A percentile compares a stretch with the other conserved stretches of the same genome.
Evolutionary conservation across 805 yeast genomes (phyloP).

Genomic region (Ogataea kodamae): DNA sequence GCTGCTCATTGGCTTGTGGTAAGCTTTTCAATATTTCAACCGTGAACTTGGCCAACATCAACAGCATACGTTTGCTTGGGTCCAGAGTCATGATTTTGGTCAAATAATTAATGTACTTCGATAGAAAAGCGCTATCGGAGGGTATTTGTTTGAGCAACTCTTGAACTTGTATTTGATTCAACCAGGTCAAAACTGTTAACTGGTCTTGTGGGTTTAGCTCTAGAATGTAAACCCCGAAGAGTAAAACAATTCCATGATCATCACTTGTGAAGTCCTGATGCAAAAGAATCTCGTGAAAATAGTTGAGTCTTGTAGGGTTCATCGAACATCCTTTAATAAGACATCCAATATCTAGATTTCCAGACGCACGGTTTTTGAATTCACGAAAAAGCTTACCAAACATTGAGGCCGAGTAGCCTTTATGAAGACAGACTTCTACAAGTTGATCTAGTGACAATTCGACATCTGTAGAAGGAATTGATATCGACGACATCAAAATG

Average conservation of each 20-base stretch:
- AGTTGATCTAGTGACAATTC: slow-evolving; percentile 23
- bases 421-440: slow-evolving; percentile 21
- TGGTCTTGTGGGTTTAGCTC: slow-evolving; percentile 21
- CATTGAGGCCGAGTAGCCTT: slow-evolving; percentile 24
- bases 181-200: slow-evolving; percentile 22
- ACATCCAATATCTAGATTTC: slow-evolving; percentile 18
- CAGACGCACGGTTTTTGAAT: slow-evolving; percentile 20
- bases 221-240: slow-evolving; percentile 20
- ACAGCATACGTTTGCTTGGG: slow-evolving; percentile 14
- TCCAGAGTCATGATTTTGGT: slow-evolving; percentile 1
- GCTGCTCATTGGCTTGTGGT: slow-evolving; percentile 14
- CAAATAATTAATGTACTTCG: slow-evolving; percentile 17
- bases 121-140: slow-evolving; percentile 14
- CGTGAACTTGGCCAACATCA: slow-evolving; percentile 25
- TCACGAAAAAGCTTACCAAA: slow-evolving; percentile 30
- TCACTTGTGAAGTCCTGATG: slow-evolving; percentile 25
- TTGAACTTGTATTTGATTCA: slow-evolving; percentile 25
- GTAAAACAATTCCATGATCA: slow-evolving; percentile 23
- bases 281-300: slow-evolving; percentile 28
- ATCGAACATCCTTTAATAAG: slow-evolving; percentile 18
- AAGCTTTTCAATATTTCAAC: slow-evolving; percentile 18
- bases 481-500: slow-evolving; percentile 12
- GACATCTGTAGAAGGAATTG: slow-evolving; percentile 19
- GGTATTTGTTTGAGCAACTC: slow-evolving; percentile 24
- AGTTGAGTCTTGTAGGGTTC: slow-evolving; percentile 24